Evolutionary conservation across 1,284 basidiomycete genomes (phyloP).

Genomic region (Cutaneotrichosporon sp.): DNA sequence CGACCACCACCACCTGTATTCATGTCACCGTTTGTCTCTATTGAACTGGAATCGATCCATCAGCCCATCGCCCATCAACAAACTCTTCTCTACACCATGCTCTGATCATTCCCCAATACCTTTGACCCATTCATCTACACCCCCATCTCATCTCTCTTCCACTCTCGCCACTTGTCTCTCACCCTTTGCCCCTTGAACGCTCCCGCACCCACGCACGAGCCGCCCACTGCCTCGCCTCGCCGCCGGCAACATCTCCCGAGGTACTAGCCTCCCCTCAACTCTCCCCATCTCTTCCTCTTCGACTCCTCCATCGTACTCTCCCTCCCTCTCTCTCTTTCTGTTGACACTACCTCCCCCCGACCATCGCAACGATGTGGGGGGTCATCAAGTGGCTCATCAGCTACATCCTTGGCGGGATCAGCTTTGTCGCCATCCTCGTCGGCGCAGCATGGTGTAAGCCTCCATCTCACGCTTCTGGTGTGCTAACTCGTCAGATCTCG

Average conservation of each 20-base stretch:
- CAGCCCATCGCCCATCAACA: neutral
- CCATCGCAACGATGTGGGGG: slow-evolving; percentile 7
- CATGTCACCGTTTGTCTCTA: too few relatives aligned
- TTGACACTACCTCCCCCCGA: neutral
- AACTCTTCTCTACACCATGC: neutral
- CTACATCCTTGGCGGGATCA: slow-evolving; percentile 83
- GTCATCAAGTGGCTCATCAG: slow-evolving; percentile 48
- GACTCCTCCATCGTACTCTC: neutral
- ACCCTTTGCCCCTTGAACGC: neutral
- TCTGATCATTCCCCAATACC: neutral
- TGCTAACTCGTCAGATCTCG: slow-evolving; percentile 24
- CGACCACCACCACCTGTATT: too few relatives aligned
- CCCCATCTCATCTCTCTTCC: neutral
- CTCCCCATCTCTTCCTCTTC: neutral
- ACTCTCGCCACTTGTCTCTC: neutral
- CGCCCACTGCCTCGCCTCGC: neutral
- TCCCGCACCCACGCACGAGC: neutral
- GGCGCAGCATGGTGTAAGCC: slow-evolving; percentile 57
- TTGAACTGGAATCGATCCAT: neutral
- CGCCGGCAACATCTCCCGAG: neutral
- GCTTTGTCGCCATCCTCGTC: slow-evolving; percentile 75
- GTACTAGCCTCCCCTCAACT: neutral
- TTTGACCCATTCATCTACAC: neutral
- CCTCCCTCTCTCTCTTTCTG: neutral
- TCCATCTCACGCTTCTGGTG: too few relatives aligned